These are phyloP conservation scores for Neopestalotiopsis sp. DNA, from an alignment of 2,329 filamentous ascomycete genomes.

Conservation along the genomic window DNA sequence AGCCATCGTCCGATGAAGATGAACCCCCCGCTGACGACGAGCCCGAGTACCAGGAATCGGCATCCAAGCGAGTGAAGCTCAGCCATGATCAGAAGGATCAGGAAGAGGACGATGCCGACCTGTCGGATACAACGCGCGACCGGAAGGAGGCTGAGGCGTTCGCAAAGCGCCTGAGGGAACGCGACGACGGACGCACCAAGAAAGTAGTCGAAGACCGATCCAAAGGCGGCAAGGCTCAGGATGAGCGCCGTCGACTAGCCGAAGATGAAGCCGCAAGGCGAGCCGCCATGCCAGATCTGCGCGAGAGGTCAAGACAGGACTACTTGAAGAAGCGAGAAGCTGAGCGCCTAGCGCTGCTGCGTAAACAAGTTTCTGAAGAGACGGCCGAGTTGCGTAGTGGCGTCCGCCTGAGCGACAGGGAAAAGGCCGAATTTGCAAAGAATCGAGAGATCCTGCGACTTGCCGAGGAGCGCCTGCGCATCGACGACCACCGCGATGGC, in stretches of 20 bases:
- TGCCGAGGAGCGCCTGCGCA: constrained; percentile 82
- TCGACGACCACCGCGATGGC: constrained; percentile 91
- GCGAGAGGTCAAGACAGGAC: constrained; percentile 85
- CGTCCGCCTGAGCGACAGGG: constrained; percentile 73
- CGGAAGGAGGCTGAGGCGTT: constrained; percentile 80
- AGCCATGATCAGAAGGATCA: constrained; percentile 51
- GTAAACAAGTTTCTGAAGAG: constrained; percentile 90
- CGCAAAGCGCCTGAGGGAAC: constrained; percentile 74
- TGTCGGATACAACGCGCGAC: constrained; percentile 71
- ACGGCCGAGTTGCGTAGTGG: constrained; percentile 80
- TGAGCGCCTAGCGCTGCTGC: constrained; percentile 83
- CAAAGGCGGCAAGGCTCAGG: constrained; percentile 58
- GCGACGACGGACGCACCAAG: constrained; percentile 74
- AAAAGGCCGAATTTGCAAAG: constrained; percentile 86
- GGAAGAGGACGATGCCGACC: constrained; percentile 47
- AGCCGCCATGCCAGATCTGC: constrained; percentile 79
- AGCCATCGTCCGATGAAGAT: constrained; percentile 52
- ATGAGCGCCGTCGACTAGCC: constrained; percentile 66
- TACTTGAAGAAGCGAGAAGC: constrained; percentile 93
- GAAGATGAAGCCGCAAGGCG: constrained; percentile 71
- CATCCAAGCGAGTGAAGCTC: constrained; percentile 73
- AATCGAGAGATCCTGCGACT: constrained; percentile 83
- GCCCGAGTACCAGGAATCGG: constrained; percentile 70
- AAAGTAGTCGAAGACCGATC: constrained; percentile 60
- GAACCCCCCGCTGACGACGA: constrained; percentile 54